A percentile compares a stretch with the other conserved stretches of the same genome.
phyloP scores from a whole-genome alignment of 1,284 basidiomycete species.

The Ceratobasidium papillatum region DNA sequence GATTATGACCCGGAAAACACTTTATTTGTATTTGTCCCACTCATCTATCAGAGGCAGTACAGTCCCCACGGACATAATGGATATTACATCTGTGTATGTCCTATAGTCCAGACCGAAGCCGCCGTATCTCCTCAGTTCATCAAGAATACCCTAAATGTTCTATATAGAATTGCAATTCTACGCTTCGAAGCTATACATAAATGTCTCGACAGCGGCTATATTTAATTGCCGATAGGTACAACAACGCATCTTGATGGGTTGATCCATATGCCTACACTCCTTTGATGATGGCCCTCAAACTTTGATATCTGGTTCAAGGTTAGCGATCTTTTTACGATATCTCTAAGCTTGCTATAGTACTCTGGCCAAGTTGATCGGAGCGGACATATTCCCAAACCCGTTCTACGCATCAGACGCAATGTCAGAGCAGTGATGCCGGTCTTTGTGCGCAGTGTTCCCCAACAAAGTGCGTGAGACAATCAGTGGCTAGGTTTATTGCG shows the following conservation, averaged over 20 bases:
- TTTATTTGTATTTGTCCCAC: neutral
- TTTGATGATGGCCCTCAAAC: neutral
- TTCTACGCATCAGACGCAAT: neutral
- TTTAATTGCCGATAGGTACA: neutral
- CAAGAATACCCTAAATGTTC: neutral
- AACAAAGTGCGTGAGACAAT: neutral
- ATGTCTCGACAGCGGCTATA: constrained; percentile 6
- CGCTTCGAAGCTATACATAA: neutral
- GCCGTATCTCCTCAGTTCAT: neutral
- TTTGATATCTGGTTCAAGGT: neutral
- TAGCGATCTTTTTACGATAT: neutral
- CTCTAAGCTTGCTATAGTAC: neutral
- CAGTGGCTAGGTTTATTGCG: neutral
- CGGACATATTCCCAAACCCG: neutral
- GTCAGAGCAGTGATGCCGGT: neutral
- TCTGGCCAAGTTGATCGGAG: neutral
- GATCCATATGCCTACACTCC: neutral
- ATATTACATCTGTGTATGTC: neutral
- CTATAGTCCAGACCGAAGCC: neutral
- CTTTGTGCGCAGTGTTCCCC: neutral
- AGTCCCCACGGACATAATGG: neutral
- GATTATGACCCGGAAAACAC: neutral
- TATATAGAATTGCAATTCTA: neutral
- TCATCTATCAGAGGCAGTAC: neutral
- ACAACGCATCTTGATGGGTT: neutral